Conservation (phyloP, 768 basidiomycete genomes). For the Punctularia strigosozonata region DNA sequence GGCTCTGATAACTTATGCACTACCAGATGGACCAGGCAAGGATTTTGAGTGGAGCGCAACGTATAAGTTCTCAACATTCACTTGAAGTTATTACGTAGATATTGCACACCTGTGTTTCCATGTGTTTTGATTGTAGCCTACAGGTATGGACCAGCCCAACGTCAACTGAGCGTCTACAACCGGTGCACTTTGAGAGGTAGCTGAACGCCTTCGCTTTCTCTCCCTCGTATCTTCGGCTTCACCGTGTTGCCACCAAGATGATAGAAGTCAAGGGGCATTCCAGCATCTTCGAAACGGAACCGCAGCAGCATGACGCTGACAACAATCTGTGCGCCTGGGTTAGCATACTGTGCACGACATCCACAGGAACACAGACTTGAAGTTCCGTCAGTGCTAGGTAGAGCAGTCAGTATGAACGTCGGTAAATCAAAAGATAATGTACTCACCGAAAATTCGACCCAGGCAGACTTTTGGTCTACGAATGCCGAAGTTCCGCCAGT, state of each 20-base stretch:
- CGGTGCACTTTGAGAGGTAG: constrained; percentile 3
- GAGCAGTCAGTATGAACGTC: neutral
- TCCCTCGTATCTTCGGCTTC: constrained; percentile 8
- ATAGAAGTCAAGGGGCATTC: constrained; percentile 7
- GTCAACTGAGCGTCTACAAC: neutral
- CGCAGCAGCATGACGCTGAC: constrained; percentile 1
- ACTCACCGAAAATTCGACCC: constrained; percentile 7
- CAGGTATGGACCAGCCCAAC: neutral
- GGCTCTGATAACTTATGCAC: neutral
- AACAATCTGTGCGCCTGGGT: constrained; percentile 4
- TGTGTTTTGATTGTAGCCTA: neutral
- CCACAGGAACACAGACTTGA: neutral
- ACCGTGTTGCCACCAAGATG: constrained; percentile 10
- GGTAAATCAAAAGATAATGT: neutral
- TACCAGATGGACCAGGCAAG: constrained; percentile 27
- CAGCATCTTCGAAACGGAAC: constrained; percentile 5
- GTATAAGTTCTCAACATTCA: constrained; percentile 31
- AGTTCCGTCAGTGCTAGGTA: too few species aligned
- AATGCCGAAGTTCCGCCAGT: neutral
- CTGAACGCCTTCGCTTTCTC: constrained; percentile 8
- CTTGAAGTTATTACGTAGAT: constrained; percentile 4
- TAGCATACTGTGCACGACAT: neutral
- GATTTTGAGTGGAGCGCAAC: constrained; percentile 35
- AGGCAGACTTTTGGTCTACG: constrained; percentile 7
- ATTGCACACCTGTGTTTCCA: neutral